Percentiles rank a stretch among this genome's conserved stretches.
phyloP scores from a whole-genome alignment of 2,329 filamentous ascomycete genomes.

The Blumeriella jaapii region DNA sequence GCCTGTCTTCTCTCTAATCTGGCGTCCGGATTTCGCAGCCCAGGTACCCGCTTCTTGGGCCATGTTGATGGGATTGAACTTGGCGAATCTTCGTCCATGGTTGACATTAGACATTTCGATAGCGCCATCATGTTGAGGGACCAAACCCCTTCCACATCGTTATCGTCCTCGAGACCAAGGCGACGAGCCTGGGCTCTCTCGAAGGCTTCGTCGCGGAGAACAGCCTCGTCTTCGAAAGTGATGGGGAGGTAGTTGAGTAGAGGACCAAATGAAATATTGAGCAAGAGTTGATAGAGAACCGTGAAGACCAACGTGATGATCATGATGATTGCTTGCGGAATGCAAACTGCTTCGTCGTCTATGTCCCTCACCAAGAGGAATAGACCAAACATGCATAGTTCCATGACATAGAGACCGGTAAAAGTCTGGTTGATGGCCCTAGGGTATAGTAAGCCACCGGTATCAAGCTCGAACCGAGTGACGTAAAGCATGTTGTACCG shows the following conservation, averaged over 20 bases:
- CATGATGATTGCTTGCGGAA: constrained; percentile 76
- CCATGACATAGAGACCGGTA: constrained; percentile 89
- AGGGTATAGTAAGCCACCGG: constrained; percentile 84
- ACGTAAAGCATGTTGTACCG: constrained; percentile 97
- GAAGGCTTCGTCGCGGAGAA: constrained; percentile 82
- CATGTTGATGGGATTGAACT: constrained; percentile 23
- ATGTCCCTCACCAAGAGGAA: constrained; percentile 68
- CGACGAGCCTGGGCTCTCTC: constrained; percentile 63
- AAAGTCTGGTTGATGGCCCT: constrained; percentile 92
- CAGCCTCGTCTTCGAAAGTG: constrained; percentile 90
- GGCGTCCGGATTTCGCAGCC: constrained; percentile 20
- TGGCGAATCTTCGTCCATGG: constrained; percentile 11
- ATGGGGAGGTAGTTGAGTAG: constrained; percentile 85
- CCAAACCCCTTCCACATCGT: constrained; percentile 35
- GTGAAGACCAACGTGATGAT: constrained; percentile 64
- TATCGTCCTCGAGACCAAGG: constrained; percentile 48
- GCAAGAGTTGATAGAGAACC: constrained; percentile 61
- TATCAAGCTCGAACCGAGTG: constrained; percentile 79
- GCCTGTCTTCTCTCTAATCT: constrained; percentile 28
- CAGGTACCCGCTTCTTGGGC: constrained; percentile 22
- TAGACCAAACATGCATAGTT: constrained; percentile 76
- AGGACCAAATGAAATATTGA: constrained; percentile 76
- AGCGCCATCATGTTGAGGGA: constrained; percentile 21
- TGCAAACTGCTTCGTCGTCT: constrained; percentile 43
- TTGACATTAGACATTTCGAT: constrained; percentile 37